phyloP scores from a whole-genome alignment of 2,329 filamentous ascomycete genomes.

The Pseudogymnoascus sp. region DNA sequence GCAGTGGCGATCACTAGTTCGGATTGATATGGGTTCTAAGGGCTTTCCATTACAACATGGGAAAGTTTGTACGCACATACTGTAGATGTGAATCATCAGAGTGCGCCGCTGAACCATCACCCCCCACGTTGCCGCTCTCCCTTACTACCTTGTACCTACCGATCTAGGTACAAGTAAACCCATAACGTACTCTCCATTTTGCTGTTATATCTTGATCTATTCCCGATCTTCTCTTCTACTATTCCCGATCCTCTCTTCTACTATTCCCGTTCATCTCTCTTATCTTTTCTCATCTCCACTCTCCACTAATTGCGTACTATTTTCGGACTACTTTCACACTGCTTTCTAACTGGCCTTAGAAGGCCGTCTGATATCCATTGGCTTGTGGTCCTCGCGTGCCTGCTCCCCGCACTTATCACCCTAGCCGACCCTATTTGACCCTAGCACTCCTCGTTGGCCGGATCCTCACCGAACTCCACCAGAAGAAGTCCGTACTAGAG shows the following conservation, averaged over 20 bases:
- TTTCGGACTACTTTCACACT: not conserved
- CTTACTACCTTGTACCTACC: not conserved
- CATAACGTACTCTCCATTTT: not conserved
- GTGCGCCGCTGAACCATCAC: not conserved
- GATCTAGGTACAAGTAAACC: not conserved
- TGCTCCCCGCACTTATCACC: not conserved
- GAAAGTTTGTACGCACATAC: not conserved
- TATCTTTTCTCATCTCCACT: slow-evolving; percentile 3
- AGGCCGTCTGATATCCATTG: not conserved
- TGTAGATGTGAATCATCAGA: not conserved
- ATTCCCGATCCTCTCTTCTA: not conserved
- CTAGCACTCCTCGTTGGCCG: not conserved
- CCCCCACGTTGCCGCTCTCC: not conserved
- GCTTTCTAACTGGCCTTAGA: not conserved
- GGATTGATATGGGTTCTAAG: not conserved
- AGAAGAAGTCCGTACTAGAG: not conserved
- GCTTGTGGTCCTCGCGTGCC: slow-evolving; percentile 3
- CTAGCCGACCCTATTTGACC: not conserved
- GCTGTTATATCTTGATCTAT: not conserved
- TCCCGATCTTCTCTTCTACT: not conserved
- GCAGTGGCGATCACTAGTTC: not conserved
- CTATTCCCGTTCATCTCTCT: slow-evolving; percentile 4
- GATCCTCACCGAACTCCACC: not conserved
- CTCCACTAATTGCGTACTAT: not conserved
- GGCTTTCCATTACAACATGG: not conserved